Conservation (phyloP, 176 grass and related monocot genomes). For the Avena atlantica region DNA sequence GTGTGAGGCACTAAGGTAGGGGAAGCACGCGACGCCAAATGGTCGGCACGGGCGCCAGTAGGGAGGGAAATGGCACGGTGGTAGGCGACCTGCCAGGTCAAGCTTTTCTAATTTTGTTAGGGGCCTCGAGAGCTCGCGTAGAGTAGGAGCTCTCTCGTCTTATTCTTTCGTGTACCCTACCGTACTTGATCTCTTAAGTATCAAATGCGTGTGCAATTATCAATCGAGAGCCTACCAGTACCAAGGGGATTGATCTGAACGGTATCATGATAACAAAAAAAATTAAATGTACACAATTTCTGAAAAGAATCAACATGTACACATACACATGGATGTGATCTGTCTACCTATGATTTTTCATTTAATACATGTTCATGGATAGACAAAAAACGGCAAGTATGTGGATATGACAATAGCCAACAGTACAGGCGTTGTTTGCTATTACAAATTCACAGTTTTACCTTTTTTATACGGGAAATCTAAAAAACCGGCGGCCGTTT, state of each 20-base stretch:
- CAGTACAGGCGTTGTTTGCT: not conserved
- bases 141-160: not conserved
- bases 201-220: not conserved
- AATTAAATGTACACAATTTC: not conserved
- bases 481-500: too few relatives aligned
- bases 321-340: not conserved
- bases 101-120: slow-evolving; percentile 43
- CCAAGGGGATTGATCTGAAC: not conserved
- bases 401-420: not conserved
- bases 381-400: not conserved
- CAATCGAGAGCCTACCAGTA: not conserved
- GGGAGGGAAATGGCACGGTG: slow-evolving; percentile 19
- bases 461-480: not conserved
- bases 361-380: not conserved
- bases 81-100: slow-evolving; percentile 39
- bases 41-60: slow-evolving; percentile 30
- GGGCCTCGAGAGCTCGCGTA: slow-evolving; percentile 20
- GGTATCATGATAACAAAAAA: not conserved
- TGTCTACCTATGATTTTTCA: not conserved
- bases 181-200: not conserved
- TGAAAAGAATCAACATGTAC: not conserved
- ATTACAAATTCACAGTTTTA: not conserved
- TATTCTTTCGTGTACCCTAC: slow-evolving; percentile 29
- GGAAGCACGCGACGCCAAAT: slow-evolving; percentile 29
- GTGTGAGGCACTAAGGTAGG: slow-evolving; percentile 45